Base-by-base conservation (phyloP, 768 basidiomycete species). In the Glaciozyma antarctica region DNA sequence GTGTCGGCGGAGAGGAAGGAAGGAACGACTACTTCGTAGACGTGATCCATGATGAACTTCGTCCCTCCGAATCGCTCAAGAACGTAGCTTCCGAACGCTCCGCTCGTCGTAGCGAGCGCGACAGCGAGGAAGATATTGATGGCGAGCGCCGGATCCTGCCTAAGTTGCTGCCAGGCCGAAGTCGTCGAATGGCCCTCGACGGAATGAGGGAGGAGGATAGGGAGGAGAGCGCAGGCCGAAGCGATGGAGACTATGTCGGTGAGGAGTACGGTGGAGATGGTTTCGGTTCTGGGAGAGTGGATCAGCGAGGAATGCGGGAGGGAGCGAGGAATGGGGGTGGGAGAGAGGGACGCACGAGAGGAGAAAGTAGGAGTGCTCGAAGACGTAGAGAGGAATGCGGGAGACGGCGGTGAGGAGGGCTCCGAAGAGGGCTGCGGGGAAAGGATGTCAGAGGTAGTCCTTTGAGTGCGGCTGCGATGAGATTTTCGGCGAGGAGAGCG, bases 321-420 rank as follows among this genome's bases (percentile, higher is more conserved):
- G 54, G 10, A 26, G 28, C 43, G 7, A 19, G 30, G 7, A 5
- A 21, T 24, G 10, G 10, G 12, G 8, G 2, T 0, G 15, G 19
- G 41, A 22, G 21, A 16, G 38, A 30, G 28, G 19, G 9, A 64
- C 67, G 32, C 22, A 68, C 67, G 61, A 61, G n/a, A 69, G 64
- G 34, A 69, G 62, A 51, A 69, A 69, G 49, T 69, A 69, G 24
- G 58, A 58, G 61, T 65, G 64, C 49, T 69, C 68, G 16, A 69
- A 69, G 32, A 56, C 53, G 68, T 69, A 69, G 32, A 69, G 68
- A 7, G 64, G 59, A 5, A 60, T 38, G 5, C 68, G 47, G 47
- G 64, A 58, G 17, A 69, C 61, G 49, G 63, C 61, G 16, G 64
- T 64, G 55, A 63, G 52, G 6, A 69, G 32, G 45, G 60, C 28